Conservation (phyloP, 768 basidiomycete species). For the Crepidotus variabilis region DNA sequence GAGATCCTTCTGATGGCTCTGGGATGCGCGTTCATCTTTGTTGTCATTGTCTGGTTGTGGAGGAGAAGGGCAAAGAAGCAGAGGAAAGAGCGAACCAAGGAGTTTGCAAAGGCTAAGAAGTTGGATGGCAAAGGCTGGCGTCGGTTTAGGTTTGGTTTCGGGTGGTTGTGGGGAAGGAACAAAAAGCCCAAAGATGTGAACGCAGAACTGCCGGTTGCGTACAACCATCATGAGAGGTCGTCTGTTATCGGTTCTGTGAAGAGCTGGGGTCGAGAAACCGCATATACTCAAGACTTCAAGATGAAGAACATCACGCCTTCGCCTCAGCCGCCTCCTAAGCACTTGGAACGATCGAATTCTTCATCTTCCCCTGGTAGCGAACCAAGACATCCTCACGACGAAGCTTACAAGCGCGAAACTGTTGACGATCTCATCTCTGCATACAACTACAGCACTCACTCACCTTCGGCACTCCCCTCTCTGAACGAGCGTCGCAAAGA, state of each 20-base stretch:
- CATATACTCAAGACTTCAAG: conserved; percentile 38
- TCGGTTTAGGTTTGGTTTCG: conserved; percentile 49
- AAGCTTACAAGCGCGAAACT: conserved; percentile 27
- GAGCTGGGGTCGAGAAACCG: background rate
- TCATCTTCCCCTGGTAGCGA: background rate
- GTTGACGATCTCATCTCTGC: conserved; percentile 53
- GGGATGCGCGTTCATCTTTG: conserved; percentile 75
- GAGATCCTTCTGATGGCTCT: conserved; percentile 81
- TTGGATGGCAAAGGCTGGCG: conserved; percentile 54
- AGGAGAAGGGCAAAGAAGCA: conserved; percentile 66
- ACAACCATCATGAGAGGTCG: conserved; percentile 15
- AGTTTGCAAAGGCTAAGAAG: conserved; percentile 59
- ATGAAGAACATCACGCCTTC: conserved; percentile 43
- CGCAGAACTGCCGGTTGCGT: conserved; percentile 20
- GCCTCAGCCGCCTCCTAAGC: background rate
- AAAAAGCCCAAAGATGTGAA: conserved; percentile 15
- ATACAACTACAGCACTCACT: conserved; percentile 38
- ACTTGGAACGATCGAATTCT: background rate
- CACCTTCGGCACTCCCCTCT: conserved; percentile 41
- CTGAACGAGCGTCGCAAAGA: conserved; percentile 23
- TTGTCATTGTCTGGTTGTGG: conserved; percentile 63
- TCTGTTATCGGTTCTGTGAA: conserved; percentile 13
- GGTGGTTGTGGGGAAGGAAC: conserved; percentile 55
- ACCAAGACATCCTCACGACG: conserved; percentile 42
- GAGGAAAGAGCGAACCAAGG: conserved; percentile 61